phyloP scores from a whole-genome alignment of 2,329 filamentous ascomycete genomes.

The Basipetospora chlamydospora region DNA sequence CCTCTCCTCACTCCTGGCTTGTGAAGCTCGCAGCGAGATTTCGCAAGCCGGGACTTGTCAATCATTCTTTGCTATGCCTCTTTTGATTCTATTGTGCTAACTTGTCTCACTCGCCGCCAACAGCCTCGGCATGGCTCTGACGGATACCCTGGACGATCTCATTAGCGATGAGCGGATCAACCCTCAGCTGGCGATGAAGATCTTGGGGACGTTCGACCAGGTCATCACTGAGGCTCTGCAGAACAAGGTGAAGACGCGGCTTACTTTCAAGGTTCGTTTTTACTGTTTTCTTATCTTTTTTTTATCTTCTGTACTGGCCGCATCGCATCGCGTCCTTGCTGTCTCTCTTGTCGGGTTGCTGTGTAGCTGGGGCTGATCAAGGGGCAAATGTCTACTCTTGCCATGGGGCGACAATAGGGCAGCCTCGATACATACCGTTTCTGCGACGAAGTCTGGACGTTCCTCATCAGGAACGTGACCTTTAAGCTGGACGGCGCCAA shows the following conservation, averaged over 20 bases:
- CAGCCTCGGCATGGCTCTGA: constrained; percentile 86
- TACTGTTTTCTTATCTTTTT: not conserved
- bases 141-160: constrained; percentile 91
- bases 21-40: too few relatives aligned
- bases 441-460: constrained; percentile 99
- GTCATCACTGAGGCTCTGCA: constrained; percentile 82
- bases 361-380: not conserved
- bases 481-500: constrained; percentile 86
- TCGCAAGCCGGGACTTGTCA: too few relatives aligned
- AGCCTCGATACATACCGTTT: constrained; percentile 97
- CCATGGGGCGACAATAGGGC: constrained; percentile 43
- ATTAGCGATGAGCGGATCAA: constrained; percentile 93
- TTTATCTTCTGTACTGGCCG: too few relatives aligned
- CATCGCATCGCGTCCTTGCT: too few relatives aligned
- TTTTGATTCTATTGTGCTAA: constrained; percentile 11
- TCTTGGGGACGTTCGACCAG: constrained; percentile 88
- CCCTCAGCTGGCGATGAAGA: constrained; percentile 97
- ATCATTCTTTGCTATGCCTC: constrained; percentile 7
- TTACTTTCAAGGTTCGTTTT: constrained; percentile 74
- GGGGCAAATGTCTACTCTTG: too few relatives aligned
- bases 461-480: constrained; percentile 95
- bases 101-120: not conserved
- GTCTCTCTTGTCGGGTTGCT: not conserved
- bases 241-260: constrained; percentile 78
- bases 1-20: too few relatives aligned